Base-by-base conservation (phyloP, 2,329 filamentous ascomycete species). In the Huntiella moniliformis region DNA sequence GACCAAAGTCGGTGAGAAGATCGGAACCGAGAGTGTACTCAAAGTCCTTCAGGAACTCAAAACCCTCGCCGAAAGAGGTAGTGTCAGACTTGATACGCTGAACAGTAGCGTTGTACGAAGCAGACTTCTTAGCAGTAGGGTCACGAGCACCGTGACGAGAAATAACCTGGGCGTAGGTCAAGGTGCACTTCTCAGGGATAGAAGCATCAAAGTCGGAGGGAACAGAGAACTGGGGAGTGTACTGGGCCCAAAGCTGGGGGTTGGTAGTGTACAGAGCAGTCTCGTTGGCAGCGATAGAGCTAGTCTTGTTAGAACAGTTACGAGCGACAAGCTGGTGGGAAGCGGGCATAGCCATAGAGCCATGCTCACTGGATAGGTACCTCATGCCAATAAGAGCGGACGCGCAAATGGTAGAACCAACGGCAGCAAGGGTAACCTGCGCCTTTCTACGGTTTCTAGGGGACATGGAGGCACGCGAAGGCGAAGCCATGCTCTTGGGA, bases 101-200 rank as follows among this genome's bases (percentile, higher is more conserved):
- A 45, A 94, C 66, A 6, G 82, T 68, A 4, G 64, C 60, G 35
- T 66, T 68, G 61, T 93, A 94, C 5, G 60, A 56, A 8, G 59
- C 57, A 1, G 77, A 73, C 64, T 87, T 92, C 52, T 65, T 64
- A 8, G 63, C 56, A 0, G 86, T 93, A 1, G 87, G 87, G 57
- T 84, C 81, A 44, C 87, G 74, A 34, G 83, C 82, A 41, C 86
- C 87, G 58, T 95, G 87, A 2, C 87, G 77, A 16, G 84, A 86
- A 41, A 95, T 70, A 17, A 87, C 66, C 55, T 87, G 81, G 1
- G 72, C 87, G 60, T 93, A 88, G 2, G 78, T 88, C 53, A 88
- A 63, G 10, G 71, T 64, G 61, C 87, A 95, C n/a, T 66, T 67
- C 1, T 64, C 53, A 0, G 85, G 86, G 1, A 80, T 63, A 5